A percentile compares a stretch with the other conserved stretches of the same genome.
phyloP scores from a whole-genome alignment of 2,329 filamentous ascomycete genomes.

The Chaetomium sp. region DNA sequence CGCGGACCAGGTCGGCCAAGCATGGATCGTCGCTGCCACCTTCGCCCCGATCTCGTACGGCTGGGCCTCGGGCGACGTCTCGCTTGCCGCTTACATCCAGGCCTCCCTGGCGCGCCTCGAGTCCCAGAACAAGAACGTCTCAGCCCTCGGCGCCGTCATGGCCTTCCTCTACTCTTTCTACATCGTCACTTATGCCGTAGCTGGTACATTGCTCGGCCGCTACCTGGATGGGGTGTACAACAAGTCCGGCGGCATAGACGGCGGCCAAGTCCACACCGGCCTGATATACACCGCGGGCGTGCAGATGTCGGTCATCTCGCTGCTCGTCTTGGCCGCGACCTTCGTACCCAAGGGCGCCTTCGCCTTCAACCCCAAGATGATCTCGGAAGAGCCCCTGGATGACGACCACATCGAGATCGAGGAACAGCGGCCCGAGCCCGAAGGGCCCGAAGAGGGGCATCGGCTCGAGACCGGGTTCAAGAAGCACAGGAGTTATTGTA shows the following conservation, averaged over 20 bases:
- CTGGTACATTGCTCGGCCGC: conserved; percentile 44
- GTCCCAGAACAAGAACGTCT: conserved; percentile 48
- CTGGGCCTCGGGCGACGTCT: conserved; percentile 56
- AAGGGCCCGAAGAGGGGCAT: background rate
- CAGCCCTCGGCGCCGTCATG: conserved; percentile 54
- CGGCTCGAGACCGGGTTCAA: conserved; percentile 15
- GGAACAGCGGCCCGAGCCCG: conserved; percentile 15
- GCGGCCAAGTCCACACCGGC: conserved; percentile 43
- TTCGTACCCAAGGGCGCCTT: conserved; percentile 50
- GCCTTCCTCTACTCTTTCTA: conserved; percentile 54
- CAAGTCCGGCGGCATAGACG: conserved; percentile 33
- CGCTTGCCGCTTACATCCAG: conserved; percentile 54
- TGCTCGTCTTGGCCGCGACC: conserved; percentile 47
- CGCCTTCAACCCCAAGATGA: conserved; percentile 47
- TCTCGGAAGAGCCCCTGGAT: conserved; percentile 45
- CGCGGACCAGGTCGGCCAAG: conserved; percentile 44
- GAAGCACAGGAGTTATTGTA: conserved; percentile 25
- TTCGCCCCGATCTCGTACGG: conserved; percentile 52
- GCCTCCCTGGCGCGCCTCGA: conserved; percentile 51
- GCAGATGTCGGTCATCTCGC: conserved; percentile 50
- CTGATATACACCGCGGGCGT: conserved; percentile 50
- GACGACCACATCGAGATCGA: conserved; percentile 29
- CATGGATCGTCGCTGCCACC: conserved; percentile 50
- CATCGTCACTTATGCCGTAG: conserved; percentile 42
- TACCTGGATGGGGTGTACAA: conserved; percentile 50